These are phyloP conservation scores for Acacia crassicarpa DNA, from an alignment of 306 rosid species.

Conservation along the genomic window DNA sequence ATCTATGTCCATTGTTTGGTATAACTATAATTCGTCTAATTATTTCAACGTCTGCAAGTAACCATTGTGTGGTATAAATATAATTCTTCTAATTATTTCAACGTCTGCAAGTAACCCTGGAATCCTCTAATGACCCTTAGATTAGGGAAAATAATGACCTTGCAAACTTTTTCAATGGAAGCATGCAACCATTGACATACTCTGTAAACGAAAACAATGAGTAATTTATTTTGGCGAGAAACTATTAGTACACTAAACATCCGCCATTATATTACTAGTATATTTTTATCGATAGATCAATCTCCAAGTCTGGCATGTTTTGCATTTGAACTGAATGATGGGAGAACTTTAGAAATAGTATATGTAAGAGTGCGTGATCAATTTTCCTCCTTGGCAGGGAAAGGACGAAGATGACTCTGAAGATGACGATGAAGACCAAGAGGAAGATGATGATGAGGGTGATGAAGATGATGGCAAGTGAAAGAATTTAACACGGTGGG, in stretches of 20 bases:
- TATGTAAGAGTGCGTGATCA: not conserved
- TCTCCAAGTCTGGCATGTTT: not conserved
- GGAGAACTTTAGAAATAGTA: not conserved
- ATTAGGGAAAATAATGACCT: not conserved
- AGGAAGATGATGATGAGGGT: slow-evolving; percentile 58
- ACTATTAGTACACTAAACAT: not conserved
- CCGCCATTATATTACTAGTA: not conserved
- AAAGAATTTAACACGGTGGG: slow-evolving; percentile 33
- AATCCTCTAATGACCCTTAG: not conserved
- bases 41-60: not conserved
- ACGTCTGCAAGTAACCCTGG: not conserved
- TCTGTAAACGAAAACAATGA: not conserved
- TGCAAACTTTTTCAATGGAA: not conserved
- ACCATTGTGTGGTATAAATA: not conserved
- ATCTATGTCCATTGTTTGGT: too few relatives aligned
- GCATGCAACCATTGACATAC: not conserved
- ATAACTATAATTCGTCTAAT: not conserved
- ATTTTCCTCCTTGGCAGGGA: slow-evolving; percentile 43
- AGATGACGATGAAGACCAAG: slow-evolving; percentile 61
- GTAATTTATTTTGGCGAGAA: not conserved
- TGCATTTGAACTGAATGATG: not conserved
- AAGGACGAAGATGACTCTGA: slow-evolving; percentile 72
- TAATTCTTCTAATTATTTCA: not conserved
- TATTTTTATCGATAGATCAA: not conserved
- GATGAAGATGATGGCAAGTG: slow-evolving; percentile 72